Percentiles rank a stretch among this genome's conserved stretches.
Conservation (phyloP, 129 eudicot genomes). For the Chrysanthemum lavandulifolium region DNA sequence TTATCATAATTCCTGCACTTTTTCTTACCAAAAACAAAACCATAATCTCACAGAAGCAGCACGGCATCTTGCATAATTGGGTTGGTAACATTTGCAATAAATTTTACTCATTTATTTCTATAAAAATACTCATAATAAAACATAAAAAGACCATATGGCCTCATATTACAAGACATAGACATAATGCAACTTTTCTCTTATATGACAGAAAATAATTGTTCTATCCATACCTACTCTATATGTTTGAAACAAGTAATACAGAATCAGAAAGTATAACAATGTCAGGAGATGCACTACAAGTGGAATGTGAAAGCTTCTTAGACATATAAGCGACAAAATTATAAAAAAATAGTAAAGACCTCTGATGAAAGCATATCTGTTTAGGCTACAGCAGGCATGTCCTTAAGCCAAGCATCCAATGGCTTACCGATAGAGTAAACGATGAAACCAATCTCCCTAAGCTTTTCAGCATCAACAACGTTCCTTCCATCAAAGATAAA, state of each 20-base stretch:
- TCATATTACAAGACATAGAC: conserved; percentile 15
- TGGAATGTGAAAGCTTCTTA: neutral
- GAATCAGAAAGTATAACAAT: conserved; percentile 17
- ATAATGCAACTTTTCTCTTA: neutral
- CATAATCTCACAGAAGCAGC: no score
- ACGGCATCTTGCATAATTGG: no score
- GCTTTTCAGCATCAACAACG: conserved; percentile 45
- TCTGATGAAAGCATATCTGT: neutral
- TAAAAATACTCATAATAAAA: neutral
- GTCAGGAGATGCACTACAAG: neutral
- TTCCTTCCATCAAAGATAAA: conserved; percentile 82
- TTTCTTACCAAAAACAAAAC: no score
- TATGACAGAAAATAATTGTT: conserved; percentile 6
- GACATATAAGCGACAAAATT: neutral
- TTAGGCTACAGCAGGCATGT: conserved; percentile 80
- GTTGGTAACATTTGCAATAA: neutral
- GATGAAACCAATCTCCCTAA: conserved; percentile 78
- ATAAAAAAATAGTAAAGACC: neutral
- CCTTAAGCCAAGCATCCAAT: conserved; percentile 77
- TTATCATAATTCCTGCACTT: no score
- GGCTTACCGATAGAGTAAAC: conserved; percentile 92
- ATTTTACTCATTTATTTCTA: neutral
- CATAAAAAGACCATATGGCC: conserved; percentile 12
- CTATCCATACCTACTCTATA: conserved; percentile 10
- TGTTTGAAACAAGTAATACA: conserved; percentile 13